phyloP scores from a whole-genome alignment of 192 early-diverging fungal species.

The Umbelopsis sp. region DNA sequence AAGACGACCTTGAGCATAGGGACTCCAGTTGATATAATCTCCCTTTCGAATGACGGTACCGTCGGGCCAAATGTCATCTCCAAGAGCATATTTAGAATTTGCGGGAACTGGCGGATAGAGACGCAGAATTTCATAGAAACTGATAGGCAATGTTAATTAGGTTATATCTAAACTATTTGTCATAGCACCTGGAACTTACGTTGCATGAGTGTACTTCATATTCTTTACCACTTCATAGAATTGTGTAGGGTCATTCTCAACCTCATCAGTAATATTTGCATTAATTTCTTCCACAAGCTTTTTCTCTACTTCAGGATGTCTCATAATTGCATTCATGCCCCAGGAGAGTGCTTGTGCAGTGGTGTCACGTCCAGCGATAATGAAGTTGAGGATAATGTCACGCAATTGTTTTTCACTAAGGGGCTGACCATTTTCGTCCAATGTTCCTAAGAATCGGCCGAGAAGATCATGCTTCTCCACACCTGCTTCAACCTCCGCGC shows the following conservation, averaged over 20 bases:
- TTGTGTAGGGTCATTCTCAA: conserved; percentile 19
- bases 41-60: conserved; percentile 55
- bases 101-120: conserved; percentile 68
- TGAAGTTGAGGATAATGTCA: conserved; percentile 42
- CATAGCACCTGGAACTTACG: conserved; percentile 20
- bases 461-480: conserved; percentile 27
- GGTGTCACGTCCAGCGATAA: conserved; percentile 49
- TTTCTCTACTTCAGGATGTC: conserved; percentile 42
- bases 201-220: conserved; percentile 41
- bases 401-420: conserved; percentile 34
- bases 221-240: conserved; percentile 33
- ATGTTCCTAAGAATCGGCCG: conserved; percentile 35
- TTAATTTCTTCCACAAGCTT: conserved; percentile 47
- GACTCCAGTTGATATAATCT: conserved; percentile 47
- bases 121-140: conserved; percentile 58
- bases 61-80: conserved; percentile 63
- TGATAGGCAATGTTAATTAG: not conserved
- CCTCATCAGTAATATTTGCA: conserved; percentile 31
- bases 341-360: conserved; percentile 57
- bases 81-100: conserved; percentile 54
- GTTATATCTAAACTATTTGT: not conserved
- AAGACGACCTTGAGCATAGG: conserved; percentile 54
- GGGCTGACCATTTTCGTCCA: conserved; percentile 26
- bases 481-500: conserved; percentile 21
- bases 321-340: conserved; percentile 46